A percentile compares a stretch with the other conserved stretches of the same genome.
Conservation (phyloP, 2,329 filamentous ascomycete species). For the Penicillium sp. region DNA sequence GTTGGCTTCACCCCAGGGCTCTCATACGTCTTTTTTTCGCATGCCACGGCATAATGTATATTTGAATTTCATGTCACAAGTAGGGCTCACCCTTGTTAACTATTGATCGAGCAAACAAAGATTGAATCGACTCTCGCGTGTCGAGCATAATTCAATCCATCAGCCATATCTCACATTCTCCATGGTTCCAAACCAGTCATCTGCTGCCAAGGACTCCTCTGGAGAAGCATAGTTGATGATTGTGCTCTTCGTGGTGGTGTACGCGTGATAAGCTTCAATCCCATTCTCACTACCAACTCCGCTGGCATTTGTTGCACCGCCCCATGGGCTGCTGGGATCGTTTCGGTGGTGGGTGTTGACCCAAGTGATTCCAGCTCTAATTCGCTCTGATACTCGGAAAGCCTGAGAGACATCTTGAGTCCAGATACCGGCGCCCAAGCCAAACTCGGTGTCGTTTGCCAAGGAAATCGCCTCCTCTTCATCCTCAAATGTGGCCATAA, state of each 20-base stretch:
- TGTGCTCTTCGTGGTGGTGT: slow-evolving; percentile 50
- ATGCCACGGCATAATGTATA: too few species aligned
- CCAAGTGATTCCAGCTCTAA: slow-evolving; percentile 53
- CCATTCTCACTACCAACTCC: slow-evolving; percentile 75
- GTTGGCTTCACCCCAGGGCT: too few species aligned
- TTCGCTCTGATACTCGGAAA: slow-evolving; percentile 48
- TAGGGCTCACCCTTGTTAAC: too few species aligned
- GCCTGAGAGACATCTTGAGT: slow-evolving; percentile 52
- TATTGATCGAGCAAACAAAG: too few species aligned
- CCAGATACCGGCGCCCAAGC: slow-evolving; percentile 54
- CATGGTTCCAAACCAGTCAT: slow-evolving; percentile 63
- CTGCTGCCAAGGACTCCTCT: slow-evolving; percentile 29
- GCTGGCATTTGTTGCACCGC: slow-evolving; percentile 58
- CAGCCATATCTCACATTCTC: slow-evolving; percentile 63
- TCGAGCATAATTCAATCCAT: background rate
- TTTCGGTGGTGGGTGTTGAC: slow-evolving; percentile 66
- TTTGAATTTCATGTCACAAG: too few species aligned
- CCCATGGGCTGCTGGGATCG: slow-evolving; percentile 73
- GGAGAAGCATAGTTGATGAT: slow-evolving; percentile 60
- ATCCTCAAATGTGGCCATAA: slow-evolving; percentile 48
- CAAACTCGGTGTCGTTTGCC: slow-evolving; percentile 55
- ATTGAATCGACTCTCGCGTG: too few species aligned
- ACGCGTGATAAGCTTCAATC: slow-evolving; percentile 61
- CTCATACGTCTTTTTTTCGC: too few species aligned
- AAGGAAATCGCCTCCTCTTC: slow-evolving; percentile 50